These are phyloP conservation scores for Suillus alpinus DNA, from an alignment of 768 basidiomycete genomes.

Conservation along the genomic window DNA sequence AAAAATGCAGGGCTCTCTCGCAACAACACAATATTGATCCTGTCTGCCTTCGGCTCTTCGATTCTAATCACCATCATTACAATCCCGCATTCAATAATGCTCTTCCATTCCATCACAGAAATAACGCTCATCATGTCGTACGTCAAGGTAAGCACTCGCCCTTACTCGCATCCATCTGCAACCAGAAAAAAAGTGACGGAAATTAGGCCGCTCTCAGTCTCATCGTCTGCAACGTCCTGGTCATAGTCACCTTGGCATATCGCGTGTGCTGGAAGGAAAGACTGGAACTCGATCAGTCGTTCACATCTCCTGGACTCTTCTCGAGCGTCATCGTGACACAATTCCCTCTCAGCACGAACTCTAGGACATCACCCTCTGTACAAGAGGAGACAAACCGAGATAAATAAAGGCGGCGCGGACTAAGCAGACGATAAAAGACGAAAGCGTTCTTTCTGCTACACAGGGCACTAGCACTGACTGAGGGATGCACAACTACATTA, in stretches of 20 bases:
- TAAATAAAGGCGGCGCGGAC: neutral
- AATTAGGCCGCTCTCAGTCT: slow-evolving; percentile 1
- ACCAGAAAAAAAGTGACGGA: neutral
- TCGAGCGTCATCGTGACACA: neutral
- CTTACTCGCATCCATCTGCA: neutral
- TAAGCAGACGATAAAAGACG: neutral
- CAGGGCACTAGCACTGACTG: too few relatives aligned
- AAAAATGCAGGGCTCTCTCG: neutral
- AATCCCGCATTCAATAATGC: neutral
- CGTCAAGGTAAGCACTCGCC: neutral
- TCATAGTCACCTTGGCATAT: slow-evolving; percentile 1
- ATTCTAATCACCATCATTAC: neutral
- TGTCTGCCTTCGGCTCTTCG: neutral
- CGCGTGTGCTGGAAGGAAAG: neutral
- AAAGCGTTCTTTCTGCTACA: neutral
- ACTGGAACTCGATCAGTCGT: neutral
- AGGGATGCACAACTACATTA: too few relatives aligned
- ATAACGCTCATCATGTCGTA: neutral
- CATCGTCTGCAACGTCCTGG: slow-evolving; percentile 4
- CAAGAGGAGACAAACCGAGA: neutral
- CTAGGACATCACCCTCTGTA: neutral
- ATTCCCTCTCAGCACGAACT: neutral
- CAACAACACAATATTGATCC: neutral
- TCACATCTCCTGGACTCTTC: neutral
- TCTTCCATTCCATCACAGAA: neutral